Evolutionary conservation across 495 filamentous ascomycete genomes (phyloP), one percentile per base, ranked within the genome.

Genomic region (Symbiotaphrina buchneri): DNA sequence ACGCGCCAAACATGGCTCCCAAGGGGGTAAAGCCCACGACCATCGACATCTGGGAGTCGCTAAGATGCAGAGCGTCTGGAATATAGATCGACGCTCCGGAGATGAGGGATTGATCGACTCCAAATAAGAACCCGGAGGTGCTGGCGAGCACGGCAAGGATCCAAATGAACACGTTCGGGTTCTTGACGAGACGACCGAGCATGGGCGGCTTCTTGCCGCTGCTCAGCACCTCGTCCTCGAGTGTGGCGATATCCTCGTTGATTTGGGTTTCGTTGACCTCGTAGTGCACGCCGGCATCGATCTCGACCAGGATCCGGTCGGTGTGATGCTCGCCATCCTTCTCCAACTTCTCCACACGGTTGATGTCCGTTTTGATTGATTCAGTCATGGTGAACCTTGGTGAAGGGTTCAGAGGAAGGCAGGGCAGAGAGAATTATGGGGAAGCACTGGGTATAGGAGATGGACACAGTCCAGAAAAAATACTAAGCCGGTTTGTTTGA

Each of bases 81-180:
- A 72, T 50, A 36, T 52, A 63, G 8, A 71, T 47, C 36, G 70
- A 71, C 31, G 68, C 68, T 34, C 66, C 66, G 28, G 48, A 55
- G 41, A 71, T 71, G 19, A 68, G 44, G 18, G 58, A 67, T 46
- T 70, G 66, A 41, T 72, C 68, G 6, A 72, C 49, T 41, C 66
- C 68, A 7, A 63, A 69, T 1, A 72, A 56, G 20, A 72, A 36
- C 41, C 66, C 68, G 34, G 65, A 65, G 58, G 70, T 63, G 2
- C 60, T 65, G 18, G 66, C 68, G 39, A 72, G 71, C 18, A 52
- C 63, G n/a, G 69, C 66, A 6, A 72, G 55, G 10, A 72, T 41
- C 42, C 55, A 69, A 21, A 64, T 70, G 39, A 68, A 72, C 27
- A 45, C 23, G 21, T 45, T 47, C 0, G 58, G 58, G 37, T 55